phyloP scores from a whole-genome alignment of 2,329 filamentous ascomycete genomes.

The Ophiostoma sp. region DNA sequence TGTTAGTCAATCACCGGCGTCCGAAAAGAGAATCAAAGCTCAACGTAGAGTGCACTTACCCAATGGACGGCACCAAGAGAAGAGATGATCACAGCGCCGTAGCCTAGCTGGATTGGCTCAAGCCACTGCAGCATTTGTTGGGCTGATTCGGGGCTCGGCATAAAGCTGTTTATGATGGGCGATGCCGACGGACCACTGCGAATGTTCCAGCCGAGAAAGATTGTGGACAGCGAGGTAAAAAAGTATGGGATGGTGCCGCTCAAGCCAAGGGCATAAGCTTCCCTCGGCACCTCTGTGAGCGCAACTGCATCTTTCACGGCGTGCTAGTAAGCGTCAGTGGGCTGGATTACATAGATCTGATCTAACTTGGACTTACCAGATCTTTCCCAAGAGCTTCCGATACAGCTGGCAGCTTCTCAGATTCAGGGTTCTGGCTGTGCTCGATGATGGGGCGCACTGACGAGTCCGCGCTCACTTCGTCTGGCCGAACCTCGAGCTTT shows the following conservation, averaged over 20 bases:
- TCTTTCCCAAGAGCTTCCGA: constrained; percentile 41
- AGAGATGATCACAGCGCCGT: constrained; percentile 86
- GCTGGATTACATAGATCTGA: neutral
- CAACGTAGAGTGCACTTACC: constrained; percentile 40
- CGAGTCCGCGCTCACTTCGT: constrained; percentile 56
- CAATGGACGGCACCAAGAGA: constrained; percentile 91
- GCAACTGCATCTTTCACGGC: constrained; percentile 65
- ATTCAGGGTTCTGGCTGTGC: constrained; percentile 26
- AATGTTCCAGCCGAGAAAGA: constrained; percentile 77
- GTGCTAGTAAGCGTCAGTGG: constrained; percentile 40
- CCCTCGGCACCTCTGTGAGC: constrained; percentile 58
- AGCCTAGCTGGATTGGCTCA: constrained; percentile 84
- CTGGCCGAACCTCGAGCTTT: constrained; percentile 56
- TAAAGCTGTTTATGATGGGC: constrained; percentile 56
- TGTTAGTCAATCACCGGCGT: neutral
- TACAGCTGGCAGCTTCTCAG: constrained; percentile 26
- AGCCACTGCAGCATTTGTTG: constrained; percentile 66
- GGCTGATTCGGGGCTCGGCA: constrained; percentile 67
- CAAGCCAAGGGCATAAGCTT: constrained; percentile 63
- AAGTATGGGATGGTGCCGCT: constrained; percentile 82
- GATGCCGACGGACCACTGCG: constrained; percentile 62
- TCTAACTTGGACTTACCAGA: constrained; percentile 43
- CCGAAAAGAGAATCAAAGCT: neutral
- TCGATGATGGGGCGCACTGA: constrained; percentile 48
- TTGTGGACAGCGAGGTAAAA: constrained; percentile 73